Base-by-base conservation (phyloP, 2,329 filamentous ascomycete species). In the Sporothrix humicola region DNA sequence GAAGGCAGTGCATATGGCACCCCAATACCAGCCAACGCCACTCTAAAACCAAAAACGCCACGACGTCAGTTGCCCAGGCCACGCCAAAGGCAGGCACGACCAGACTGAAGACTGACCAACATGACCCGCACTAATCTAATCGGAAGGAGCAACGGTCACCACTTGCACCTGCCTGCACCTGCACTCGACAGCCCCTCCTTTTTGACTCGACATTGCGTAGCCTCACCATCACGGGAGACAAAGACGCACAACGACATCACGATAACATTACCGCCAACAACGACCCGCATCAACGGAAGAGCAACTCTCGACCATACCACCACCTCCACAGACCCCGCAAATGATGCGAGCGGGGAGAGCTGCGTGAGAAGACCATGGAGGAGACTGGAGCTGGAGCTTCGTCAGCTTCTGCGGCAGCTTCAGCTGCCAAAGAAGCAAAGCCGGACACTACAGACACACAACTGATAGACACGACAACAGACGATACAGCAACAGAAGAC, bases 41-140 rank as follows among this genome's bases (percentile, higher is more conserved):
- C 6, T 58, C 31, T 37, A 37, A 37, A 37, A 20, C n/a, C n/a
- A n/a, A 20, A 48, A 10, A 54, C 26, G 48, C 48, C 52, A 59
- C 69, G 69, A 46, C 69, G 52, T 59, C 69, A 71, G 69, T 48
- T 71, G 69, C 68, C 68, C 52, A 70, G 68, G n/a, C 68, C 52
- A 70, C 52, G 31, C 31, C 9, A 7, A 5, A n/a, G 52, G 13
- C 9, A 46, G 20, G 12, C 37, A 23, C 13, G 48, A 15, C 26
- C 66, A 37, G 13, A 42, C 8, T 3, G 8, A 31, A 20, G 37
- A n/a, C 65, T 17, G 52, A 9, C 65, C 31, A 37, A 37, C 31
- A 37, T 37, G 31, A 37, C 31, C 31, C 31, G 31, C 31, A 37
- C 31, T 37, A 37, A 37, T 37, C 31, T 37, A 37, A 37, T 37